Percentiles rank a stretch among this genome's conserved stretches.
Conservation (phyloP, 345 rosid genomes). For the Gossypium rotundifolium region DNA sequence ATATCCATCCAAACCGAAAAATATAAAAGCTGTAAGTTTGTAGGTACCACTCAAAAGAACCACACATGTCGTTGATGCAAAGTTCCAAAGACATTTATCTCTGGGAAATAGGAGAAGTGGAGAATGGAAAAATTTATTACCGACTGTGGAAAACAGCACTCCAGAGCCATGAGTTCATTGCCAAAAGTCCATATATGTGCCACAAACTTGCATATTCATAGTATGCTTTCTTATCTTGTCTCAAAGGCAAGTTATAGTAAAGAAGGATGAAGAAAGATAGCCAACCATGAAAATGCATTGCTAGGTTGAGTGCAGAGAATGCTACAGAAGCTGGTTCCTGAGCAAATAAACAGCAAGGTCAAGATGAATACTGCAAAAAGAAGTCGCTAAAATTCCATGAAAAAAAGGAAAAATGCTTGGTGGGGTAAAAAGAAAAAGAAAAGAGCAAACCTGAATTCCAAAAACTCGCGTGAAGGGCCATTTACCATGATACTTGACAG, state of each 20-base stretch:
- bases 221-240: conserved; percentile 43
- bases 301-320: conserved; percentile 68
- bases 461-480: conserved; percentile 73
- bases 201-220: conserved; percentile 61
- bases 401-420: not conserved
- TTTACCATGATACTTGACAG: conserved; percentile 78
- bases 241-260: conserved; percentile 53
- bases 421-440: not conserved
- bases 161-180: conserved; percentile 80
- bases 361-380: conserved; percentile 8
- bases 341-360: conserved; percentile 3
- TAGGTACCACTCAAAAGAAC: not conserved
- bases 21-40: not conserved
- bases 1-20: not conserved
- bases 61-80: not conserved
- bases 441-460: conserved; percentile 54
- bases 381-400: not conserved
- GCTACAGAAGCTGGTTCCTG: conserved; percentile 76
- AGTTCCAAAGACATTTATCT: not conserved
- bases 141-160: conserved; percentile 68
- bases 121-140: conserved; percentile 28
- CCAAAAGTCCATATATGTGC: conserved; percentile 54
- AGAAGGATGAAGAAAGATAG: conserved; percentile 58
- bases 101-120: not conserved
- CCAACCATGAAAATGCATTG: conserved; percentile 79